phyloP scores from a whole-genome alignment of 2,329 filamentous ascomycete genomes.

The Colletotrichum sp. region DNA sequence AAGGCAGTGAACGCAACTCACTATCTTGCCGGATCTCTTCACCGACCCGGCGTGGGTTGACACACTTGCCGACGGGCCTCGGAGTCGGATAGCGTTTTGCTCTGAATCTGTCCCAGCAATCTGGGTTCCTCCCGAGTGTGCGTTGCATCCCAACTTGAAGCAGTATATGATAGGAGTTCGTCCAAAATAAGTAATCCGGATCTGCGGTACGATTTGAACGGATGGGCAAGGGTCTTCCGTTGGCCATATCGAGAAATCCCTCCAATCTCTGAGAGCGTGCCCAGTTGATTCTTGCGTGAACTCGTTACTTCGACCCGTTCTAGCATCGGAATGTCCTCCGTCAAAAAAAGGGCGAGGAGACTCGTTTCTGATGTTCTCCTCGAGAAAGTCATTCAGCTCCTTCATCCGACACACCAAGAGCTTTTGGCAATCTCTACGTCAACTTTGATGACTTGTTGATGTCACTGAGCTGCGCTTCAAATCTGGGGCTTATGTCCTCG shows the following conservation, averaged over 20 bases:
- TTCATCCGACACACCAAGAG: background rate
- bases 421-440: background rate
- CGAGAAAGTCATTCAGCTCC: background rate
- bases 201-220: background rate
- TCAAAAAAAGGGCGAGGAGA: background rate
- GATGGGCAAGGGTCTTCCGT: background rate
- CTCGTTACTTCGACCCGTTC: background rate
- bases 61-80: background rate
- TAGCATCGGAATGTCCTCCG: background rate
- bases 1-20: background rate
- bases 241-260: background rate
- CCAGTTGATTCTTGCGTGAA: background rate
- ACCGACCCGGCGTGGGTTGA: background rate
- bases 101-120: background rate
- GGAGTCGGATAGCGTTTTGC: background rate
- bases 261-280: background rate
- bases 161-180: background rate
- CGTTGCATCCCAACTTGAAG: background rate
- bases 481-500: background rate
- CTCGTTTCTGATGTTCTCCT: background rate
- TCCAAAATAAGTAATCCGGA: background rate
- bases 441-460: background rate
- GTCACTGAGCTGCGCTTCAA: background rate
- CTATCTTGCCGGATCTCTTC: background rate
- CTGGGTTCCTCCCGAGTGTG: background rate